These are phyloP conservation scores for Debaryomyces tyrocola DNA, from an alignment of 805 yeast species.

Conservation along the genomic window DNA sequence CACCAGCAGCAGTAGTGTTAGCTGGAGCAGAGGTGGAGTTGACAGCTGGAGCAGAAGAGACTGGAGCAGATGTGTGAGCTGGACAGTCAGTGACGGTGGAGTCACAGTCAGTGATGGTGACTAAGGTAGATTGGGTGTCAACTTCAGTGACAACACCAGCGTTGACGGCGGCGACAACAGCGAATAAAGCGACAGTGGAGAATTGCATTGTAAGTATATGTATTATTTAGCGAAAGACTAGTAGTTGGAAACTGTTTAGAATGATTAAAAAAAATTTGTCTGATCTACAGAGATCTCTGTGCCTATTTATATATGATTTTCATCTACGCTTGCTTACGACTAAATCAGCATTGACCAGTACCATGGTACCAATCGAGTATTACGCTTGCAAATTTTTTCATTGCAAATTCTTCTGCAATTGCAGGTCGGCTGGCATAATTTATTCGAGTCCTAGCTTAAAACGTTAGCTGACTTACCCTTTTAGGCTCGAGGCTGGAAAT, in stretches of 20 bases:
- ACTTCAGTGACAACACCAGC: slow-evolving; percentile 30
- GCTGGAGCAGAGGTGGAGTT: slow-evolving; percentile 28
- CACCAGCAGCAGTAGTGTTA: slow-evolving; percentile 27
- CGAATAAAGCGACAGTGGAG: slow-evolving; percentile 36
- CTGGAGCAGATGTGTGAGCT: slow-evolving; percentile 20
- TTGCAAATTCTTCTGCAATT: not conserved
- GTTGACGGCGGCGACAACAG: slow-evolving; percentile 32
- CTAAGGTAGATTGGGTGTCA: slow-evolving; percentile 34
- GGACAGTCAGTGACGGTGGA: slow-evolving; percentile 45
- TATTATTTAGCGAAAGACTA: slow-evolving; percentile 29
- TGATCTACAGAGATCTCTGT: not conserved
- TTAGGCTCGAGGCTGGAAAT: not conserved
- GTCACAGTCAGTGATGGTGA: slow-evolving; percentile 44
- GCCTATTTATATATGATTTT: not conserved
- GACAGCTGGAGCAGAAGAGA: slow-evolving; percentile 20
- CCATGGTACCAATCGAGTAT: not conserved
- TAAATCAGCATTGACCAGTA: not conserved
- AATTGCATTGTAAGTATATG: slow-evolving; percentile 36
- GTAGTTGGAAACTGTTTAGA: slow-evolving; percentile 22
- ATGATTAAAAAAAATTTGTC: not conserved
- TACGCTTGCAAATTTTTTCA: not conserved
- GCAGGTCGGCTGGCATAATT: no score
- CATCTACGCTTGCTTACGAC: not conserved
- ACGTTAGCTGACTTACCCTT: not conserved
- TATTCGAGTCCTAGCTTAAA: not conserved